phyloP scores from a whole-genome alignment of 352 stramenopile genomes.

The Phytophthora pinifolia region DNA sequence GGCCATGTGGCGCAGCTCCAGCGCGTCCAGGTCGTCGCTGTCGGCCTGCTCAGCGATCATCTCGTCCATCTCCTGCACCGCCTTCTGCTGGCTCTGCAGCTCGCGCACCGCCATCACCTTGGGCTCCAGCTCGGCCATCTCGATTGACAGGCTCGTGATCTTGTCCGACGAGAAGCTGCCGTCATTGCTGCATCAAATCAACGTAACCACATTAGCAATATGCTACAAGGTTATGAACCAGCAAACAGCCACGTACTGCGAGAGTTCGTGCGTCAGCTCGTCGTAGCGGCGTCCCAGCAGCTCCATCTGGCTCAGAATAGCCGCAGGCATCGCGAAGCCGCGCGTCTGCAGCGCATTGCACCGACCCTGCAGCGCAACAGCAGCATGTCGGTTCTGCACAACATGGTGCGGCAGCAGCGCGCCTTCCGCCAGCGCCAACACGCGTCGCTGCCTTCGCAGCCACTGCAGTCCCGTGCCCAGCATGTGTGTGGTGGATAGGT shows the following conservation, averaged over 20 bases:
- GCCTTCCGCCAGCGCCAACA: constrained; percentile 15
- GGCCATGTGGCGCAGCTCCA: constrained; percentile 74
- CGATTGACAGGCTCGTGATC: constrained; percentile 82
- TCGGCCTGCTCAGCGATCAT: constrained; percentile 64
- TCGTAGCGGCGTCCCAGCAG: constrained; percentile 64
- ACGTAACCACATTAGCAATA: constrained; percentile 3
- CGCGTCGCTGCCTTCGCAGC: constrained; percentile 22
- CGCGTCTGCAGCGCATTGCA: constrained; percentile 30
- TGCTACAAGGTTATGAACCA: constrained; percentile 5
- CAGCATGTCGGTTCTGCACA: neutral
- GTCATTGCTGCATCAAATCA: constrained; percentile 54
- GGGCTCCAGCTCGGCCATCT: constrained; percentile 80
- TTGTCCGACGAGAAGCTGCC: constrained; percentile 69
- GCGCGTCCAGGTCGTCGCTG: constrained; percentile 49
- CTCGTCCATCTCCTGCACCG: constrained; percentile 90
- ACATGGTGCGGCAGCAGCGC: constrained; percentile 1
- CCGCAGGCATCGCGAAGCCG: constrained; percentile 65
- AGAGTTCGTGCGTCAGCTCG: constrained; percentile 62
- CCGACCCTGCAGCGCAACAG: neutral
- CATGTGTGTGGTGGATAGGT: neutral
- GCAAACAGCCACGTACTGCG: constrained; percentile 36
- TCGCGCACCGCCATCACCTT: constrained; percentile 67
- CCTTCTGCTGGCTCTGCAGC: constrained; percentile 88
- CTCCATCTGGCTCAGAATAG: constrained; percentile 74
- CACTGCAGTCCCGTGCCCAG: no score